These are phyloP conservation scores for Grosmannia serpens DNA, from an alignment of 2,329 filamentous ascomycete species.

Conservation along the genomic window DNA sequence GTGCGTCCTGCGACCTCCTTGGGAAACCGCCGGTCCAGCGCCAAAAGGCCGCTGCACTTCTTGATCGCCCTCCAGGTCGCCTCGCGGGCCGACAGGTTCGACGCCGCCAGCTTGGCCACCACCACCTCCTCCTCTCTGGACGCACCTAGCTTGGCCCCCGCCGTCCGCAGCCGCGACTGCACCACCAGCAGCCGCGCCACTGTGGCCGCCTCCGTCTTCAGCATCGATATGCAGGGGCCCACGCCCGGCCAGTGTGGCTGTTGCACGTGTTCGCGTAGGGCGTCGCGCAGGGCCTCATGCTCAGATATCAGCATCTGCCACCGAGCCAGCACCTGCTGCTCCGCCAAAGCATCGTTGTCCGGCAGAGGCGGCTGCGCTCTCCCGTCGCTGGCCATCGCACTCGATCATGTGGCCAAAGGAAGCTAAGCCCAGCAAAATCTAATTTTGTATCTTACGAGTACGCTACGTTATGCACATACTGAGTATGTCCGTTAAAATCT, in stretches of 20 bases:
- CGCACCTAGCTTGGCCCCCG: too few relatives aligned
- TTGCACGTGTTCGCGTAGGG: conserved; percentile 2
- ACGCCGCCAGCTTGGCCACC: conserved; percentile 1
- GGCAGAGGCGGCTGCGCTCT: background rate
- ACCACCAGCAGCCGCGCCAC: background rate
- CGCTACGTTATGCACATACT: too few relatives aligned
- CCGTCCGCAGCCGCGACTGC: background rate
- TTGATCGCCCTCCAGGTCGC: conserved; percentile 19
- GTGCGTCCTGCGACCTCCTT: background rate
- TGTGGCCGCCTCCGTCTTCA: conserved; percentile 6
- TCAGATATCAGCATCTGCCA: conserved; percentile 8
- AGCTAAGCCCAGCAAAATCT: background rate
- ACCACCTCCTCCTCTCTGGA: background rate
- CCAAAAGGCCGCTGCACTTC: conserved; percentile 17
- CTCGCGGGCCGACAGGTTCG: conserved; percentile 11
- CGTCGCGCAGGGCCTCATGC: conserved; percentile 9
- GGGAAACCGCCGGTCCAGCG: conserved; percentile 18
- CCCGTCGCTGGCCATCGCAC: background rate
- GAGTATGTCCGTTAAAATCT: too few relatives aligned
- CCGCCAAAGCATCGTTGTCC: background rate
- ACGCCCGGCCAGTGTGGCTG: conserved; percentile 12
- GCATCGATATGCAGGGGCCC: conserved; percentile 7
- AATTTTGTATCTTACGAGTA: too few relatives aligned
- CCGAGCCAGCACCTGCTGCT: conserved; percentile 1
- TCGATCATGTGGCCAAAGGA: background rate